Evolutionary conservation across 768 basidiomycete genomes (phyloP).

Genomic region (Naganishia friedmannii): DNA sequence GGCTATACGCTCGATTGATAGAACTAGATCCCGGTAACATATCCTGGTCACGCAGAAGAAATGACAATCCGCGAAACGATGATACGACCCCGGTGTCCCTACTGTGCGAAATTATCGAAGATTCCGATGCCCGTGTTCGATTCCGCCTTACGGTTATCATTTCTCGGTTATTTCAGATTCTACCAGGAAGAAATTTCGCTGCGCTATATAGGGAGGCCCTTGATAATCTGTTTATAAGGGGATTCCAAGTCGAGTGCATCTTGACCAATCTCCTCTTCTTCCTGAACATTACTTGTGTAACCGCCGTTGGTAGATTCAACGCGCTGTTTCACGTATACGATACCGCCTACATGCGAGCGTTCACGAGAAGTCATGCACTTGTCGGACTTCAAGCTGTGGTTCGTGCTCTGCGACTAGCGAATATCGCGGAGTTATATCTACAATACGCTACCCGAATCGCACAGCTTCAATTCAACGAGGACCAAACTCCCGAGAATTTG

Average conservation of each 20-base stretch:
- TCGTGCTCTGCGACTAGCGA: slow-evolving; percentile 63
- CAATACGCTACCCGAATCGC: slow-evolving; percentile 73
- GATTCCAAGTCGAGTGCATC: slow-evolving; percentile 18
- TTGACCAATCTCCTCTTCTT: slow-evolving; percentile 8
- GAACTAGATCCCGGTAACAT: slow-evolving; percentile 8
- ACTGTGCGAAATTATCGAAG: slow-evolving; percentile 18
- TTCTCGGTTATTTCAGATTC: slow-evolving; percentile 22
- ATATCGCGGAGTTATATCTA: slow-evolving; percentile 66
- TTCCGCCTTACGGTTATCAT: slow-evolving; percentile 26
- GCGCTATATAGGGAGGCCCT: neutral
- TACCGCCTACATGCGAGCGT: slow-evolving; percentile 56
- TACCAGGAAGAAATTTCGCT: slow-evolving; percentile 7
- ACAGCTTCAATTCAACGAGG: slow-evolving; percentile 55
- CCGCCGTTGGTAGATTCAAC: slow-evolving; percentile 15
- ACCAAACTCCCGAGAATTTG: slow-evolving; percentile 56
- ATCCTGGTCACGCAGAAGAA: slow-evolving; percentile 11
- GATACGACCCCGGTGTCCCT: neutral
- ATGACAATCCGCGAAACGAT: neutral
- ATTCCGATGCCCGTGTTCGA: slow-evolving; percentile 28
- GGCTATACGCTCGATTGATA: slow-evolving; percentile 11
- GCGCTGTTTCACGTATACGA: slow-evolving; percentile 88
- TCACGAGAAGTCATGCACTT: slow-evolving; percentile 50
- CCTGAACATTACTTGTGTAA: slow-evolving; percentile 8
- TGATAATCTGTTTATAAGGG: neutral
- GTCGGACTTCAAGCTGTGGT: slow-evolving; percentile 65